These are phyloP conservation scores for Ensete glaucum DNA, from an alignment of 176 grass and related monocot genomes.

Conservation along the genomic window DNA sequence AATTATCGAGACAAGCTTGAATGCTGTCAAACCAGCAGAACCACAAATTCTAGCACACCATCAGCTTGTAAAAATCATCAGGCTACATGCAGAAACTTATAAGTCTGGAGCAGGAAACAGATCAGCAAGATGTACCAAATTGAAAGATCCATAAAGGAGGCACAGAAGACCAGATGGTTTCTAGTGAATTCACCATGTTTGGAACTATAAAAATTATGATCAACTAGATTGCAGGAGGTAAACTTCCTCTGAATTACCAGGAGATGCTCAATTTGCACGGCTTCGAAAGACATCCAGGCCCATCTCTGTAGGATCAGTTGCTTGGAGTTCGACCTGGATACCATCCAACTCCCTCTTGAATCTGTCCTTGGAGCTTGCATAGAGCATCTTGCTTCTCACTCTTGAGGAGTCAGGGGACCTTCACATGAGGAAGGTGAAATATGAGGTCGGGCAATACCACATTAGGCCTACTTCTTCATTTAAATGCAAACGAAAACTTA, in stretches of 20 bases:
- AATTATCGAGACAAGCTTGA: background rate
- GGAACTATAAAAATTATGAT: background rate
- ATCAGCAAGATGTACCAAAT: background rate
- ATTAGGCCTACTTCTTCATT: background rate
- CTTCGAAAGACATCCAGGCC: slow-evolving; percentile 8
- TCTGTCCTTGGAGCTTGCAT: slow-evolving; percentile 17
- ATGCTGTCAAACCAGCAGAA: background rate
- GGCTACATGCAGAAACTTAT: background rate
- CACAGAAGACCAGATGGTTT: background rate
- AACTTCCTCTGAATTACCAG: background rate
- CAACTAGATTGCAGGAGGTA: background rate
- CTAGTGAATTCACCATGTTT: background rate
- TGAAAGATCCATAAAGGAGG: background rate
- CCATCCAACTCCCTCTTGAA: slow-evolving; percentile 17
- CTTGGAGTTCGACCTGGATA: slow-evolving; percentile 19
- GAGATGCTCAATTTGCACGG: slow-evolving; percentile 3
- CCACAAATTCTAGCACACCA: background rate
- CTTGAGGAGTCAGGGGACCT: slow-evolving; percentile 11
- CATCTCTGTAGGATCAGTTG: slow-evolving; percentile 19
- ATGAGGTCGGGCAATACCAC: background rate
- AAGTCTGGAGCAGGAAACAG: background rate
- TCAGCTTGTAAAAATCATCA: background rate
- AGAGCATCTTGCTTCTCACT: slow-evolving; percentile 17
- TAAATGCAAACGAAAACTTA: background rate
- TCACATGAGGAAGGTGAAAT: background rate